Evolutionary conservation across 2,329 filamentous ascomycete genomes (phyloP).

Genomic region (Rasamsonia emersonii): DNA sequence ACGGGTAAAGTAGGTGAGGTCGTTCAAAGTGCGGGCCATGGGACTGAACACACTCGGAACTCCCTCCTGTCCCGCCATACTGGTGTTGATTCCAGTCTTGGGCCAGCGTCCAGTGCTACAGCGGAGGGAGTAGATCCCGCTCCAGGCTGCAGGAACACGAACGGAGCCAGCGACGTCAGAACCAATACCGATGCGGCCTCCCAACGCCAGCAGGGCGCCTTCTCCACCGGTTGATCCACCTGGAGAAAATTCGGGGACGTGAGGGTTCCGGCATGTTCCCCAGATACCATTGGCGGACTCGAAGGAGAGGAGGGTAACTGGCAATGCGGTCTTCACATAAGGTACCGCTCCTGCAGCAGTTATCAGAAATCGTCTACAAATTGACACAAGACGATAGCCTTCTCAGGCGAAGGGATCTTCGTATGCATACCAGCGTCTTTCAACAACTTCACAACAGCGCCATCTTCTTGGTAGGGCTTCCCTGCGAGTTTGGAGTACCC

Average conservation of each 20-base stretch:
- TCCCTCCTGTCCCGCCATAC: conserved; percentile 88
- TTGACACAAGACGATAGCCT: conserved; percentile 6
- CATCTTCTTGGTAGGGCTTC: conserved; percentile 60
- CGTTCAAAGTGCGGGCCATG: conserved; percentile 78
- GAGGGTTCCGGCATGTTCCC: conserved; percentile 74
- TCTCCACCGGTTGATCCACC: conserved; percentile 86
- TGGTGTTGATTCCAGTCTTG: conserved; percentile 72
- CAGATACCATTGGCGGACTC: conserved; percentile 74
- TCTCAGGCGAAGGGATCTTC: neutral
- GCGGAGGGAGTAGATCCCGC: conserved; percentile 75
- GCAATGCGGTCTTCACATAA: conserved; percentile 87
- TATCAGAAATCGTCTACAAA: conserved; percentile 1
- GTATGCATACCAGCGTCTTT: conserved; percentile 61
- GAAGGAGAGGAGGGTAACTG: conserved; percentile 77
- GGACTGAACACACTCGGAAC: conserved; percentile 83
- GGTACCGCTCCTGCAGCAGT: conserved; percentile 61
- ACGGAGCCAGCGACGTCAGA: conserved; percentile 89
- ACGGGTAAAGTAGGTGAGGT: conserved; percentile 76
- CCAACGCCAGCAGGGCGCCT: conserved; percentile 68
- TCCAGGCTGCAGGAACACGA: conserved; percentile 77
- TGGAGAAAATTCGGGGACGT: conserved; percentile 74
- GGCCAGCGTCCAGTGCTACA: conserved; percentile 89
- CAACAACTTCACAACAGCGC: conserved; percentile 63
- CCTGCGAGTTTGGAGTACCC: conserved; percentile 68
- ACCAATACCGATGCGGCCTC: conserved; percentile 78